Evolutionary conservation across 1,284 basidiomycete species (phyloP).

Genomic region (Fomitopsis pinicola): DNA sequence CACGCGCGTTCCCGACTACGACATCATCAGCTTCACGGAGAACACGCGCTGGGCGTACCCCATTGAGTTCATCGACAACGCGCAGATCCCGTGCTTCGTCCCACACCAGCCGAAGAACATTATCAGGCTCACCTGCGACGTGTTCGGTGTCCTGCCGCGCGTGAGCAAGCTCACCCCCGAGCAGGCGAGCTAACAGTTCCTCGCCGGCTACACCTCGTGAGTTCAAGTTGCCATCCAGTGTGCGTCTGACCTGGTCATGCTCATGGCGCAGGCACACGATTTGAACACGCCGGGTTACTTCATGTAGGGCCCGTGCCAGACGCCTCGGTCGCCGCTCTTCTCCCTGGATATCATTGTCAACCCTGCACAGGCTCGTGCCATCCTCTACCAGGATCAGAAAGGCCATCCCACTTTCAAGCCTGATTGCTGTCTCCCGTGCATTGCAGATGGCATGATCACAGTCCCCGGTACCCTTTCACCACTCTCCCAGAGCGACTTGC

Average conservation of each 20-base stretch:
- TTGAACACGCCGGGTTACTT: conserved; percentile 74
- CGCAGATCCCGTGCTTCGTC: conserved; percentile 87
- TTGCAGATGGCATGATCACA: conserved; percentile 68
- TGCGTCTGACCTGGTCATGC: conserved; percentile 71
- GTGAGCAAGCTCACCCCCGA: conserved; percentile 91
- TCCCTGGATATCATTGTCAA: conserved; percentile 78
- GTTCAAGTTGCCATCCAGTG: conserved; percentile 56
- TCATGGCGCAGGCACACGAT: conserved; percentile 52
- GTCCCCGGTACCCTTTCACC: conserved; percentile 67
- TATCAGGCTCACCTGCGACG: conserved; percentile 98
- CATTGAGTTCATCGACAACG: conserved; percentile 95
- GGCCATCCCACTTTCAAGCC: conserved; percentile 62
- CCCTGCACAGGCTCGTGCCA: conserved; percentile 70
- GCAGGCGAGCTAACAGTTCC: conserved; percentile 97
- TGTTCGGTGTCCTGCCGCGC: conserved; percentile 96
- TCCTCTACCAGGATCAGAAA: conserved; percentile 68
- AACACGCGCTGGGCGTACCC: conserved; percentile 99
- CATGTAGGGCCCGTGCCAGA: conserved; percentile 77
- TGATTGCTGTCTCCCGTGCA: conserved; percentile 46
- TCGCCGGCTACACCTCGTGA: conserved; percentile 93
- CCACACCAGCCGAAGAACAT: conserved; percentile 89
- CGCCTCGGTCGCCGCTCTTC: conserved; percentile 79
- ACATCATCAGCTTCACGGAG: conserved; percentile 95
- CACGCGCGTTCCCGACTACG: conserved; percentile 88
- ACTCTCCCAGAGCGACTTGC: conserved; percentile 63